A percentile compares a stretch with the other conserved stretches of the same genome.
Evolutionary conservation across 768 basidiomycete species (phyloP).

Genomic region (Naganishia kalamii): DNA sequence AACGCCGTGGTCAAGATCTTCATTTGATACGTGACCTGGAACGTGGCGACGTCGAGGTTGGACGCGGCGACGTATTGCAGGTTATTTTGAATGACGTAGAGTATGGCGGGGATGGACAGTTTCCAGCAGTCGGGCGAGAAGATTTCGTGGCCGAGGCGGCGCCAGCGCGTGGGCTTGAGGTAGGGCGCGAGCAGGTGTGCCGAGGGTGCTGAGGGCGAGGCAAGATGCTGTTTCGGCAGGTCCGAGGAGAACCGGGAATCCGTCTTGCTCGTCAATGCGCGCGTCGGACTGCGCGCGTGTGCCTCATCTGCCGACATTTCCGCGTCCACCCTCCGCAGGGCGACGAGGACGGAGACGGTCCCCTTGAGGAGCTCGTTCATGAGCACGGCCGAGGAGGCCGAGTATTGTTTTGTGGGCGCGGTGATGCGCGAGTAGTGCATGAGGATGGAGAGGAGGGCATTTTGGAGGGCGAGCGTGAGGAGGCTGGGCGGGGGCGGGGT

Average conservation of each 20-base stretch:
- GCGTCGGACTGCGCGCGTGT: slow-evolving; percentile 11
- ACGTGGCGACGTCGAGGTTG: slow-evolving; percentile 89
- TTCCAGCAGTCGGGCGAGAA: slow-evolving; percentile 95
- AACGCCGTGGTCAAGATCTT: slow-evolving; percentile 90
- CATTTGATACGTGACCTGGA: slow-evolving; percentile 96
- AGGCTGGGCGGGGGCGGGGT: slow-evolving; percentile 29
- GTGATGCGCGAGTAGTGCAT: slow-evolving; percentile 93
- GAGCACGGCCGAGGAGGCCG: slow-evolving; percentile 87
- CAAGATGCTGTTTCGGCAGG: slow-evolving; percentile 9
- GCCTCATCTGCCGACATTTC: slow-evolving; percentile 29
- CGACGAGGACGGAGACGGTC: slow-evolving; percentile 74
- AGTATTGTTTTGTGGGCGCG: slow-evolving; percentile 69
- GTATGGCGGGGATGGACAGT: slow-evolving; percentile 88
- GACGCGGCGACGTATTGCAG: slow-evolving; percentile 90
- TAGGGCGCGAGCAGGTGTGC: slow-evolving; percentile 18
- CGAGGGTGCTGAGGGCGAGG: neutral
- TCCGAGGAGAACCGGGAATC: neutral
- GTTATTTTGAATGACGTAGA: slow-evolving; percentile 94
- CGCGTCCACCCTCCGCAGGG: slow-evolving; percentile 58
- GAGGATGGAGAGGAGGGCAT: slow-evolving; percentile 80
- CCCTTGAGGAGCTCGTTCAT: slow-evolving; percentile 92
- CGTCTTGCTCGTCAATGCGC: neutral
- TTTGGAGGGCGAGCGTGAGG: slow-evolving; percentile 70
- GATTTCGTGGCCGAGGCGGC: slow-evolving; percentile 45
- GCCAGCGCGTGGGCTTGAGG: slow-evolving; percentile 18